A percentile compares a stretch with the other conserved stretches of the same genome.
Evolutionary conservation across 768 basidiomycete genomes (phyloP).

Genomic region (Agrocybe chaxingu): DNA sequence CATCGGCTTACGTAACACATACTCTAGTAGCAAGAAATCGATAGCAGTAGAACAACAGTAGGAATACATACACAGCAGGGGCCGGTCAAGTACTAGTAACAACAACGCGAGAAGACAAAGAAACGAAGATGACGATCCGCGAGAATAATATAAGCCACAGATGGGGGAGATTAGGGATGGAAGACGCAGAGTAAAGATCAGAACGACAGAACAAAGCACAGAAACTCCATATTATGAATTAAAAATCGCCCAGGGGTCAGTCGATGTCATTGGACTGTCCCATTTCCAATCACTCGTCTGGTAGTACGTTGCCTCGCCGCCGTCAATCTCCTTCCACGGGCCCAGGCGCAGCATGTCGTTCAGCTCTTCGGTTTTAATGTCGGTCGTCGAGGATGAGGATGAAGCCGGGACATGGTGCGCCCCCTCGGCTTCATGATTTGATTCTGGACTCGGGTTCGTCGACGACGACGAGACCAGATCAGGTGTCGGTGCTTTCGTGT

Average conservation of each 20-base stretch:
- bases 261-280: constrained; percentile 62
- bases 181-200: constrained; percentile 11
- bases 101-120: constrained; percentile 37
- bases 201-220: constrained; percentile 20
- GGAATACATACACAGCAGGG: constrained; percentile 25
- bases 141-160: constrained; percentile 26
- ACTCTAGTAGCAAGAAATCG: constrained; percentile 36
- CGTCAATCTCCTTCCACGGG: constrained; percentile 68
- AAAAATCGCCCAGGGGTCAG: constrained; percentile 75
- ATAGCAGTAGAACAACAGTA: constrained; percentile 63
- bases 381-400: constrained; percentile 29
- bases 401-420: constrained; percentile 41
- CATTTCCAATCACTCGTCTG: constrained; percentile 65
- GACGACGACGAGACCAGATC: constrained; percentile 70
- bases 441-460: constrained; percentile 76
- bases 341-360: constrained; percentile 56
- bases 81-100: constrained; percentile 24
- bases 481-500: constrained; percentile 68
- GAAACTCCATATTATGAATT: constrained; percentile 41
- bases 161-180: constrained; percentile 28
- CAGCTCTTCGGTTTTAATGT: constrained; percentile 52
- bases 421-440: constrained; percentile 59
- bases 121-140: constrained; percentile 21
- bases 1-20: too few species aligned
- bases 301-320: constrained; percentile 72